phyloP scores from a whole-genome alignment of 176 grass and related monocot species.

The Ensete glaucum region DNA sequence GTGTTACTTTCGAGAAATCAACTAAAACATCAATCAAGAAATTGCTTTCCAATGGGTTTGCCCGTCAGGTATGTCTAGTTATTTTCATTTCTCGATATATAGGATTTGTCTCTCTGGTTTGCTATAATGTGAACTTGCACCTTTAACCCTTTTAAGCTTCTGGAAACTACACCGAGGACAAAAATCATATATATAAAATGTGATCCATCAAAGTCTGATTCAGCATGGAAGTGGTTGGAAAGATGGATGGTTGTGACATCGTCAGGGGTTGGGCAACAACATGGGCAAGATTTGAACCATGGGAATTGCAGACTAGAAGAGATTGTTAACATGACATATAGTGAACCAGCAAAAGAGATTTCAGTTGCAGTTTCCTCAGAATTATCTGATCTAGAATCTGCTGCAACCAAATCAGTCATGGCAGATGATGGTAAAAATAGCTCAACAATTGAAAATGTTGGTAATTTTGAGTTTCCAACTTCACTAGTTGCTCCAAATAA shows the following conservation, averaged over 20 bases:
- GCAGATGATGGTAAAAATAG: not conserved
- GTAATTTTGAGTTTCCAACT: slow-evolving; percentile 17
- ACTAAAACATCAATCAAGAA: slow-evolving; percentile 48
- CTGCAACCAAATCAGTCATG: not conserved
- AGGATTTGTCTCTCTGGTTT: slow-evolving; percentile 10
- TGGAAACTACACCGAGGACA: slow-evolving; percentile 40
- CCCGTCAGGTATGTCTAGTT: slow-evolving; percentile 48
- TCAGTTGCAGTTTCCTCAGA: slow-evolving; percentile 15
- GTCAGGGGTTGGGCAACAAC: slow-evolving; percentile 1
- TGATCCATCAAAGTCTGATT: slow-evolving; percentile 73
- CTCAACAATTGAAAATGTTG: not conserved
- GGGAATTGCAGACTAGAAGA: slow-evolving; percentile 12
- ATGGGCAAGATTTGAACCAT: not conserved
- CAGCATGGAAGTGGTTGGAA: slow-evolving; percentile 86
- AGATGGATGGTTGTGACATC: slow-evolving; percentile 62
- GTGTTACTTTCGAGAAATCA: slow-evolving; percentile 26
- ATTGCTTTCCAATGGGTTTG: slow-evolving; percentile 74
- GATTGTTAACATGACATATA: slow-evolving; percentile 26
- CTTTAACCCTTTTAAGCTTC: slow-evolving; percentile 53
- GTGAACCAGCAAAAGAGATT: slow-evolving; percentile 22
- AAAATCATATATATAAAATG: slow-evolving; percentile 72
- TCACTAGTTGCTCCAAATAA: slow-evolving; percentile 26
- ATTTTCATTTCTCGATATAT: slow-evolving; percentile 15
- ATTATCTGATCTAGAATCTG: slow-evolving; percentile 29
- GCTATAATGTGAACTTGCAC: slow-evolving; percentile 10